Conservation (phyloP, 2,329 filamentous ascomycete genomes). For the Claviceps sorghi region DNA sequence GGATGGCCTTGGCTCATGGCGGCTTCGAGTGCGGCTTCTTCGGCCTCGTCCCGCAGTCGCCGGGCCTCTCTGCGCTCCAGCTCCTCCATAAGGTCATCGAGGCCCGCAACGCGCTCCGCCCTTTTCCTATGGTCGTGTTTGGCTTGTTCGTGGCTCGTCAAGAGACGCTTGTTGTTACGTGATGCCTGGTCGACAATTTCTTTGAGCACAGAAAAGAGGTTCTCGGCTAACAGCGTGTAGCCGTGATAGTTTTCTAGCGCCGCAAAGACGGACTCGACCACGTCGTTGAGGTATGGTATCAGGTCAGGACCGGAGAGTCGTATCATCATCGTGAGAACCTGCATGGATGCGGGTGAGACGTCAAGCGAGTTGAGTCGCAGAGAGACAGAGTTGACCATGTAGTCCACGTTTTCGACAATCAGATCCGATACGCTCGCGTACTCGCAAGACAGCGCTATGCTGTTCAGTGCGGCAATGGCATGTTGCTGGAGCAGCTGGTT, state of each 20-base stretch:
- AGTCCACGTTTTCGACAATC: constrained; percentile 85
- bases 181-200: constrained; percentile 74
- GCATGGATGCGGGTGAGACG: constrained; percentile 77
- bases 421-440: constrained; percentile 64
- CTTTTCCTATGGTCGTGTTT: constrained; percentile 29
- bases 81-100: constrained; percentile 37
- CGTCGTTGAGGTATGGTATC: constrained; percentile 80
- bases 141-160: constrained; percentile 25
- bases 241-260: constrained; percentile 93
- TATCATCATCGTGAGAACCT: constrained; percentile 90
- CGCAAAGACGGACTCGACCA: constrained; percentile 80
- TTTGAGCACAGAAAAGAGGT: constrained; percentile 67
- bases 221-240: constrained; percentile 72
- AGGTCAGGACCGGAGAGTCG: constrained; percentile 66
- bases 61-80: constrained; percentile 41
- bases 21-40: constrained; percentile 14
- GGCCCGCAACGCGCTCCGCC: constrained; percentile 16
- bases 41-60: constrained; percentile 20
- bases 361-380: constrained; percentile 84
- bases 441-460: constrained; percentile 58
- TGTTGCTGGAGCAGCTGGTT: constrained; percentile 58
- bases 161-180: constrained; percentile 36
- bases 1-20: constrained; percentile 20
- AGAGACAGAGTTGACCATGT: constrained; percentile 86
- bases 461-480: constrained; percentile 70